Base-by-base conservation (phyloP, 257 asterid species). In the Solanum sejunctum region DNA sequence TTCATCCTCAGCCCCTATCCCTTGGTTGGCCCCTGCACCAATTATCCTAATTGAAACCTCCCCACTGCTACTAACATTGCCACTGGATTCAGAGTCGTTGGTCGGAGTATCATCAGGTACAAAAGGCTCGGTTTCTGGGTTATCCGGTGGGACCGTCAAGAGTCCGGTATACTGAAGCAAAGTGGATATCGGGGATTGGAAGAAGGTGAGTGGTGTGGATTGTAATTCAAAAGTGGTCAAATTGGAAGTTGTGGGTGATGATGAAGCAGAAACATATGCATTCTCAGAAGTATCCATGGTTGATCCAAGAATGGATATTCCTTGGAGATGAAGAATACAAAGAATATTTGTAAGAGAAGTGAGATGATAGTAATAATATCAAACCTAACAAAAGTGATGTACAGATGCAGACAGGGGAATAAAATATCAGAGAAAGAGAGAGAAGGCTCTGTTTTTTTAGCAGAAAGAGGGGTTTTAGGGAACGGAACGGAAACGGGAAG, bases 11-110 rank as follows among this genome's bases (percentile, higher is more conserved):
- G 51, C 90, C 77, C 86, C 86, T 66, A 75, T 89, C 84, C 89
- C 92, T 87, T 84, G 88, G 55, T 85, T 39, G 47, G 32, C 73
- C 73, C 21, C 73, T 28, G 73, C 88, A 15, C 85, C 94, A 26
- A 89, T 85, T 80, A 95, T 95, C 91, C 96, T 88, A 87, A 94
- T 95, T 84, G 95, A 88, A 81, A 94, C 97, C 92, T 94, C 99
- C 84, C 93, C 97, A 69, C 88, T 88, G 79, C 80, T 83, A 84
- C 84, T 85, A 81, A 78, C 87, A 55, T 61, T 43, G 82, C 18
- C 81, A 12, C 80, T 84, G 43, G 92, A 6, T 28, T 66, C 73
- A 28, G 73, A 5, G 8, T 36, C 47, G 49, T 9, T 67, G 11
- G 1, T 32, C 32, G 8, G 21, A 1, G 36, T 58, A 75, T 58